Percentiles rank a stretch among this genome's conserved stretches.
Evolutionary conservation across 2,329 filamentous ascomycete genomes (phyloP).

Genomic region (Colletotrichum limetticola): DNA sequence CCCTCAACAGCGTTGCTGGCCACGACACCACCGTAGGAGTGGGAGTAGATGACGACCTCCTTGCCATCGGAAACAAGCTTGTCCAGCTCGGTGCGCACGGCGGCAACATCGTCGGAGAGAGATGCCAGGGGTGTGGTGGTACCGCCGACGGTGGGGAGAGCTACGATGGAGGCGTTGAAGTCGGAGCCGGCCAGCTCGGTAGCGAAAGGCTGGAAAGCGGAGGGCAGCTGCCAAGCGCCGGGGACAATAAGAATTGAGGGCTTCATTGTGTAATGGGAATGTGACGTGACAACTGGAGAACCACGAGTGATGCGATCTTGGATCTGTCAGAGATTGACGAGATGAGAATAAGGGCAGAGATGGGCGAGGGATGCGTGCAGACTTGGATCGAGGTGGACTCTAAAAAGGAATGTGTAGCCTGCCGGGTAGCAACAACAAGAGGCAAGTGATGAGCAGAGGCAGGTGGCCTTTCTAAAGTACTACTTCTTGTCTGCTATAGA

Average conservation of each 20-base stretch:
- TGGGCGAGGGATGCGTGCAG: background rate
- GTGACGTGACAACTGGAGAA: background rate
- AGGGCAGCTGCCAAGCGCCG: constrained; percentile 51
- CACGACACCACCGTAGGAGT: constrained; percentile 56
- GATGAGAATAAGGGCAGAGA: background rate
- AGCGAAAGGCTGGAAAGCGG: constrained; percentile 40
- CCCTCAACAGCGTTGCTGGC: constrained; percentile 50
- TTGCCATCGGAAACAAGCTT: constrained; percentile 47
- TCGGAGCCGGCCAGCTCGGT: constrained; percentile 32
- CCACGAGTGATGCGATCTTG: constrained; percentile 3
- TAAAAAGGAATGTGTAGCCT: constrained; percentile 15
- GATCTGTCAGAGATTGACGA: constrained; percentile 15
- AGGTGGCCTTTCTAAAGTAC: constrained; percentile 29
- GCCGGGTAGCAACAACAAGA: background rate
- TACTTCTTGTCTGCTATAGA: background rate
- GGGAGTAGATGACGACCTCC: constrained; percentile 53
- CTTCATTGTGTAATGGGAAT: constrained; percentile 21
- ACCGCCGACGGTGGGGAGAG: constrained; percentile 46
- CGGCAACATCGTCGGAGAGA: constrained; percentile 45
- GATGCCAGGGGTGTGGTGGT: constrained; percentile 40
- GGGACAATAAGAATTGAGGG: constrained; percentile 49
- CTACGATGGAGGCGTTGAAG: constrained; percentile 41
- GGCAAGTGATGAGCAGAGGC: constrained; percentile 5
- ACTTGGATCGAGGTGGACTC: background rate
- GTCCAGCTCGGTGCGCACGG: constrained; percentile 42